Base-by-base conservation (phyloP, 768 basidiomycete genomes). In the Mrakia hoshinonis region DNA sequence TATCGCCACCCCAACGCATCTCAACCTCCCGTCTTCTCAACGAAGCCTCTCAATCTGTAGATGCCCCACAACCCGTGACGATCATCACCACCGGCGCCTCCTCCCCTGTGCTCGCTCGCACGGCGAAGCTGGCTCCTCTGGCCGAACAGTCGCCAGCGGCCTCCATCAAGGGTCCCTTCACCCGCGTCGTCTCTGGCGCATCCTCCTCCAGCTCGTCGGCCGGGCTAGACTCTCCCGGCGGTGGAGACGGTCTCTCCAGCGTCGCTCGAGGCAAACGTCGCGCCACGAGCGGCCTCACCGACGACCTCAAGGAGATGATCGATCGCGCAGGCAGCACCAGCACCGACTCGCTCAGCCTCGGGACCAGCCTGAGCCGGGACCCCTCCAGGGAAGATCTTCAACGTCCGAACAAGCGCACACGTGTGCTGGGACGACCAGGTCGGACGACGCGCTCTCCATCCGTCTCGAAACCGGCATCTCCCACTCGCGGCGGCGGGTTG, bases 401-500 rank as follows among this genome's bases (percentile, higher is more conserved):
- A 15, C 39, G n/a, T 11, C 61, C 69, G 1, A n/a, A n/a, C 11
- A 70, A 70, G 26, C 34, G 69, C 4, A 70, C 62, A 38, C 48
- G 69, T 1, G 58, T 70, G 13, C 61, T 70, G 10, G 69, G 69
- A 4, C 61, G 69, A 29, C 69, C 61, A 20, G 69, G 58, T 20
- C 46, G 43, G 48, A 36, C 46, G 1, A 46, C 24, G 4, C 46
- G 43, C 0, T 66, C 64, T 4, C 31, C 46, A 5, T 47, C 64
- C 12, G 15, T 29, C 31, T 49, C 64, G 0, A 46, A 46, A 3
- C 10, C 38, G 9, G 26, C 18, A 26, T 20, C 62, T 1, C 34
- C 39, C 62, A 43, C 43, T 24, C 29, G 22, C n/a, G 22, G 38
- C 24, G 11, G 26, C 22, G 1, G 10, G 11, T 26, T 31, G 6